Evolutionary conservation across 2,329 filamentous ascomycete species (phyloP).

Genomic region (Penicillium sp.): DNA sequence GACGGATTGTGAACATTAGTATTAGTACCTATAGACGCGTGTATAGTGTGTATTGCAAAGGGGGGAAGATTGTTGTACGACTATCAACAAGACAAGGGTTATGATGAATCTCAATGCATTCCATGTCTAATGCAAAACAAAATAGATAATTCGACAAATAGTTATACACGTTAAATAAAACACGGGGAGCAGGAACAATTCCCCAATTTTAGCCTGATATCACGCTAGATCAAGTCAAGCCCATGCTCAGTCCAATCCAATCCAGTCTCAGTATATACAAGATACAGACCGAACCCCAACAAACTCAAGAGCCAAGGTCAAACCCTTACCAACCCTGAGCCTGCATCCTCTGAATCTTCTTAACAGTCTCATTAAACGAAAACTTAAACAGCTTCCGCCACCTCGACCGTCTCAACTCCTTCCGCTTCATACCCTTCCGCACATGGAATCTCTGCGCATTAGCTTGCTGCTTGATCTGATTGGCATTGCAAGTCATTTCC

Average conservation of each 20-base stretch:
- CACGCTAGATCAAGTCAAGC: slow-evolving; percentile 7
- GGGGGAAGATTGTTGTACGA: not conserved
- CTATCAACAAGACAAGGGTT: not conserved
- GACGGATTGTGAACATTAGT: not conserved
- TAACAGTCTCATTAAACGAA: slow-evolving; percentile 44
- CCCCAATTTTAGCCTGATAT: slow-evolving; percentile 7
- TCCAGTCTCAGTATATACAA: slow-evolving; percentile 18
- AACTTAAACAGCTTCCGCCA: slow-evolving; percentile 48
- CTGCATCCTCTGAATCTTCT: slow-evolving; percentile 45
- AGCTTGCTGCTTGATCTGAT: slow-evolving; percentile 35
- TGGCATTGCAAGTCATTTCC: slow-evolving; percentile 27
- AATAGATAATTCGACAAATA: slow-evolving; percentile 14
- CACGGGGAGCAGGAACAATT: not conserved
- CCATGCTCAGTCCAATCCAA: slow-evolving; percentile 1
- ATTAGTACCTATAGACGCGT: slow-evolving; percentile 3
- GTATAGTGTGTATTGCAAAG: slow-evolving; percentile 11
- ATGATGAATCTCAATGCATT: slow-evolving; percentile 21
- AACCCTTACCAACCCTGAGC: slow-evolving; percentile 45
- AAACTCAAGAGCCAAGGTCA: not conserved
- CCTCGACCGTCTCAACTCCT: slow-evolving; percentile 38
- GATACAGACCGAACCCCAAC: slow-evolving; percentile 3
- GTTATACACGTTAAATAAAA: slow-evolving; percentile 15
- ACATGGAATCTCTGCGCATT: slow-evolving; percentile 43
- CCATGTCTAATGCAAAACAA: slow-evolving; percentile 20
- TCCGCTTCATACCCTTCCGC: slow-evolving; percentile 42